Evolutionary conservation across 306 rosid genomes (phyloP), one percentile per base, ranked within the genome.

Genomic region (Trichosanthes cucumerina): DNA sequence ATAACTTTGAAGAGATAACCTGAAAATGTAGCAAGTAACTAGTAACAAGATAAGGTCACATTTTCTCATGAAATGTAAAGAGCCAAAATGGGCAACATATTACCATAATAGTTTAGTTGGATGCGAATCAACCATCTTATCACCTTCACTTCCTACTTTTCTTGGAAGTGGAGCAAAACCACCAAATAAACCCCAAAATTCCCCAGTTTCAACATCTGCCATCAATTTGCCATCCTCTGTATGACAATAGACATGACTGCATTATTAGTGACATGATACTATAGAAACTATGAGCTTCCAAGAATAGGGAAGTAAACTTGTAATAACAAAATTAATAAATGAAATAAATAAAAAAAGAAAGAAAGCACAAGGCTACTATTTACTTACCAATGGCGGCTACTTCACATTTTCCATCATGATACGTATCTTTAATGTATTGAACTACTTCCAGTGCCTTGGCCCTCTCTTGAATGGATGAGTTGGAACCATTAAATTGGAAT

Each of bases 141-240:
- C 93, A 28, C 88, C 90, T 53, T 83, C 90, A 60, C 85, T 79
- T 80, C 65, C 87, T 74, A 90, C 69, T 88, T 86, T 91, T 83
- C 88, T 87, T 9, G 99, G 98, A 87, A 96, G 99, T 79, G 99
- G 99, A 85, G 99, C 99, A 76, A 96, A 96, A 65, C 98, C 99
- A 78, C 99, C 98, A 86, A 96, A 96, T 56, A 89, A 87, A 79
- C 87, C 94, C 99, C 99, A 96, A 75, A 96, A 96, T 82, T 96
- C 99, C 82, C 99, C 99, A 77, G 87, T 81, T 59, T 96, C 99
- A 63, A 90, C 83, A 90, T 96, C 98, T 60, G 99, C 89, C 99
- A 96, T 96, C 89, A 96, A 77, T 88, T 82, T 96, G 79, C 99
- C 99, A 81, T 96, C 99, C 96, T 96, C 99, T 96, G 79, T 76